Evolutionary conservation across 2,329 filamentous ascomycete species (phyloP).

Genomic region (Fusarium nisikadoi): DNA sequence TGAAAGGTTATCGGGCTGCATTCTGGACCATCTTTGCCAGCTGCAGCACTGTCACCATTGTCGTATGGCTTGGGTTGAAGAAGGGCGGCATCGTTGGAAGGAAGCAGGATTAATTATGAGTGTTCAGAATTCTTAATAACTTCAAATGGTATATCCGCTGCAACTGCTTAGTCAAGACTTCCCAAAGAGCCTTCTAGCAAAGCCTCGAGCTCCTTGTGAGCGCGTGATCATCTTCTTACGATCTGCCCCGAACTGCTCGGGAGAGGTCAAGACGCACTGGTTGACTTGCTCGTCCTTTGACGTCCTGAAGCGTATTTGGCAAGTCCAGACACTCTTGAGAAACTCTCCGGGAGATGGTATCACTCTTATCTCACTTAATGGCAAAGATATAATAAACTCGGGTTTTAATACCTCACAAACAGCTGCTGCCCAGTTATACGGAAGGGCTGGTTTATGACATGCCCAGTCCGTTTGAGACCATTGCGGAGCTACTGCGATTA

Average conservation of each 20-base stretch:
- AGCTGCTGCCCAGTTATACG: not conserved
- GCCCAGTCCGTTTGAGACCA: no score
- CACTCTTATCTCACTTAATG: not conserved
- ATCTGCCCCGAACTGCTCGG: not conserved
- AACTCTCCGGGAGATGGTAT: not conserved
- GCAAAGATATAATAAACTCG: not conserved
- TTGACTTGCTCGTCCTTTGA: not conserved
- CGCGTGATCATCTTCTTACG: not conserved
- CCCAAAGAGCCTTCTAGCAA: not conserved
- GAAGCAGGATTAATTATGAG: conserved; percentile 50
- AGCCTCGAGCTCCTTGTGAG: not conserved
- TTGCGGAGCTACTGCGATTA: not conserved
- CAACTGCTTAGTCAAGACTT: accelerated
- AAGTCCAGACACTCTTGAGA: not conserved
- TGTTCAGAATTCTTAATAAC: accelerated
- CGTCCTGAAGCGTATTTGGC: not conserved
- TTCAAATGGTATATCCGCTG: not conserved
- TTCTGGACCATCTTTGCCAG: conserved; percentile 64
- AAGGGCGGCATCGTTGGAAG: conserved; percentile 61
- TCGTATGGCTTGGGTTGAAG: conserved; percentile 53
- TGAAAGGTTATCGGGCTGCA: conserved; percentile 62
- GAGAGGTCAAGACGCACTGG: not conserved
- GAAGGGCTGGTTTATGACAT: not conserved
- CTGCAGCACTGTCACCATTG: conserved; percentile 50
- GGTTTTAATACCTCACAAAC: not conserved